Evolutionary conservation across 164 flowering plant species (phyloP), one percentile per base, ranked within the genome.

Genomic region (Magnolia officinalis): DNA sequence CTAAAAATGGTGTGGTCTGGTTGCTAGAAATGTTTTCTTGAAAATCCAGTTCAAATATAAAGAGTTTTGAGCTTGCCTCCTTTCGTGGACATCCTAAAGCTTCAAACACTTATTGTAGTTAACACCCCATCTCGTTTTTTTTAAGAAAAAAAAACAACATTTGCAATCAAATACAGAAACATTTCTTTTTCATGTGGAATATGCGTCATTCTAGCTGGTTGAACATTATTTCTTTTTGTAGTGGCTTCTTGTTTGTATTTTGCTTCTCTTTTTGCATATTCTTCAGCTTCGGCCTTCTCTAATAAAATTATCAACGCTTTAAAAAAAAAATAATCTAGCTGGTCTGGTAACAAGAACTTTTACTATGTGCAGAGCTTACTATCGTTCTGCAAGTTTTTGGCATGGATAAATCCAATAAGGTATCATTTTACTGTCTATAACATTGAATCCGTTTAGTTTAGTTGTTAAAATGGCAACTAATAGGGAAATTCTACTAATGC

Each of bases 401-500:
- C 97, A 49, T 95, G 98, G 98, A 91, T 95, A 72, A 95, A 95
- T 76, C 98, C 98, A 21, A 78, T 82, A 77, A 93, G 98, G 98
- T 95, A 89, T 78, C 58, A 59, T 73, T 23, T 9, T 29, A 8
- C 18, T 13, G 55, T 26, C 26, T 24, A 24, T 24, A 24, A 24
- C 26, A 24, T 24, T 24, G 26, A 24, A 24, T 24, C 26, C 26
- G 26, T n/a, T n/a, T n/a, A n/a, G n/a, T n/a, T n/a, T n/a, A n/a
- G n/a, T n/a, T n/a, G n/a, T n/a, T n/a, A n/a, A n/a, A n/a, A n/a
- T n/a, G n/a, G n/a, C n/a, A n/a, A n/a, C n/a, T n/a, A n/a, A n/a
- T n/a, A n/a, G n/a, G n/a, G n/a, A n/a, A n/a, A n/a, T n/a, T n/a
- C 29, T 26, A 26, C 2, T 26, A 26, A 26, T 2, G 2, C 2